Conservation (phyloP, 352 stramenopile species). For the Globisporangium carolinianum region DNA sequence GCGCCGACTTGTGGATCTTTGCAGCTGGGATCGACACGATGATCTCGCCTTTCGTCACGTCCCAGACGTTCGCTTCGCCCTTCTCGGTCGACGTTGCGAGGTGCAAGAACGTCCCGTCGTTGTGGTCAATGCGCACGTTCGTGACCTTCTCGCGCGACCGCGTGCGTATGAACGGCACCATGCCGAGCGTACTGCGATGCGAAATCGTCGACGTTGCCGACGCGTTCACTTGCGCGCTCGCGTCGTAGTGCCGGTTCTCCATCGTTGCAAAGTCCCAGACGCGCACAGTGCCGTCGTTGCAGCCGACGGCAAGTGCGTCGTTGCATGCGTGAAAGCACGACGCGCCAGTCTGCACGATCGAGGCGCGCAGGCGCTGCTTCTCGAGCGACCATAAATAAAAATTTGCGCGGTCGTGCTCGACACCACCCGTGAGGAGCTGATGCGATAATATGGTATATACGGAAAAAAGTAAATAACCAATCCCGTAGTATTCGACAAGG, state of each 20-base stretch:
- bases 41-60: constrained; percentile 81
- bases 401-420: constrained; percentile 62
- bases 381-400: constrained; percentile 87
- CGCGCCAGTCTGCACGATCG: constrained; percentile 58
- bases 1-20: constrained; percentile 81
- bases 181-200: constrained; percentile 68
- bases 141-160: constrained; percentile 71
- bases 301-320: constrained; percentile 72
- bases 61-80: constrained; percentile 83
- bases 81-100: constrained; percentile 82
- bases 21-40: constrained; percentile 68
- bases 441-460: neutral
- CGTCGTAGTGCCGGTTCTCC: constrained; percentile 41
- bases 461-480: neutral
- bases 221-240: constrained; percentile 39
- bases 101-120: constrained; percentile 72
- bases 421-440: constrained; percentile 66
- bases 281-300: constrained; percentile 68
- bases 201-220: constrained; percentile 64
- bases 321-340: constrained; percentile 79
- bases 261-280: constrained; percentile 76
- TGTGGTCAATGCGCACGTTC: constrained; percentile 77
- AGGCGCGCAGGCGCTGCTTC: constrained; percentile 50
- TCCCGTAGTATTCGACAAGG: too few species aligned
- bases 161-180: constrained; percentile 81